These are phyloP conservation scores for Trametes versicolor DNA, from an alignment of 1,284 basidiomycete genomes.

Conservation along the genomic window DNA sequence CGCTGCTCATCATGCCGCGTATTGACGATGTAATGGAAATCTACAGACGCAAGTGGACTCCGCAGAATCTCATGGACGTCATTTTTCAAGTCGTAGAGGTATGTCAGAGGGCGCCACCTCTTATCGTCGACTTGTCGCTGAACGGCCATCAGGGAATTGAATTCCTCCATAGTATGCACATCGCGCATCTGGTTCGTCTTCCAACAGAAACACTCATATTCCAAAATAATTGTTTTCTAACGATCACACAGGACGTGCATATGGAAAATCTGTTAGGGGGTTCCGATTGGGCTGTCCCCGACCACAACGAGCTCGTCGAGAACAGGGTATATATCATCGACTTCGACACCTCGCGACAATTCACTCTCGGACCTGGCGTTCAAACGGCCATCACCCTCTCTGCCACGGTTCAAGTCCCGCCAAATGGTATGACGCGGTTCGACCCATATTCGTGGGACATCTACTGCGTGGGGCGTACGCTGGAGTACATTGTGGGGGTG, in stretches of 20 bases:
- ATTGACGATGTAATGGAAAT: not conserved
- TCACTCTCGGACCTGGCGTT: not conserved
- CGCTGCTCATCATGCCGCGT: slow-evolving; percentile 7
- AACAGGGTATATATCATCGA: slow-evolving; percentile 13
- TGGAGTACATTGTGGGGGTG: slow-evolving; percentile 11
- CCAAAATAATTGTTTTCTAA: no score
- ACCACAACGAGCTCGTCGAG: not conserved
- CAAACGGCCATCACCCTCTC: slow-evolving; percentile 3
- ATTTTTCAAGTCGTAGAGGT: not conserved
- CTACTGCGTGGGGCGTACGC: slow-evolving; percentile 3
- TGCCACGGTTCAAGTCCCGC: not conserved
- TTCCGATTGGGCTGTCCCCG: not conserved
- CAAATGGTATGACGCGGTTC: not conserved
- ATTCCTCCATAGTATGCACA: not conserved
- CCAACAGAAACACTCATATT: no score
- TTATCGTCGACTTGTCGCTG: not conserved
- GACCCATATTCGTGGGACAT: slow-evolving; percentile 18
- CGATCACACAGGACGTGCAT: not conserved
- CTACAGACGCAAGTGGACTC: not conserved
- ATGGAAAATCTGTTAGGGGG: not conserved
- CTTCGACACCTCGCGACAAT: slow-evolving; percentile 4
- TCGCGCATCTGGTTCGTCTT: slow-evolving; percentile 2
- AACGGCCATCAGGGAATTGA: not conserved
- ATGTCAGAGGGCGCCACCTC: not conserved
- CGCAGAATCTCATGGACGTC: not conserved